Conservation (phyloP, 2,329 filamentous ascomycete genomes). For the Xylaria sp. region DNA sequence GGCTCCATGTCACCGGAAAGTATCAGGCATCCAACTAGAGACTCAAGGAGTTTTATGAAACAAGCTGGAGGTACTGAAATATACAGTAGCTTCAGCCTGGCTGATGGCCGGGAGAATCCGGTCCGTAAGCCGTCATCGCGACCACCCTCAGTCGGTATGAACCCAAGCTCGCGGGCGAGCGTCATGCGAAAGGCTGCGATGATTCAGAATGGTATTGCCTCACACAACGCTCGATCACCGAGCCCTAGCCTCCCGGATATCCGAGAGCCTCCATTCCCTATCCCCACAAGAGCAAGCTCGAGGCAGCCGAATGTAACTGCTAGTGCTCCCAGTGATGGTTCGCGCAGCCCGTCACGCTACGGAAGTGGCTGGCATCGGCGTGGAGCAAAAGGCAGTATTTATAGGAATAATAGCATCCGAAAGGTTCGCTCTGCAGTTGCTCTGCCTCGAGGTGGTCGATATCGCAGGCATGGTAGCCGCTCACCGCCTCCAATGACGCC, state of each 20-base stretch:
- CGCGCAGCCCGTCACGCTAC: constrained; percentile 76
- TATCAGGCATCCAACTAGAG: constrained; percentile 34
- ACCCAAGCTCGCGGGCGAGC: constrained; percentile 60
- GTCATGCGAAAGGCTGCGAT: constrained; percentile 82
- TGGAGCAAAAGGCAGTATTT: constrained; percentile 59
- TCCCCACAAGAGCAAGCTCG: constrained; percentile 89
- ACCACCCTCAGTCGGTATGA: constrained; percentile 50
- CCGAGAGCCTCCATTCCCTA: constrained; percentile 84
- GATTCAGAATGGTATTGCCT: constrained; percentile 81
- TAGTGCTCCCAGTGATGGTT: constrained; percentile 76
- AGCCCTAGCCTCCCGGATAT: constrained; percentile 73
- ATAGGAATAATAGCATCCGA: constrained; percentile 73
- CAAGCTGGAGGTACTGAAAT: constrained; percentile 55
- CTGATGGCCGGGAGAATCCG: constrained; percentile 46
- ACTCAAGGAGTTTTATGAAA: constrained; percentile 51
- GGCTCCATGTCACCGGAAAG: constrained; percentile 59
- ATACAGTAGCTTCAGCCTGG: constrained; percentile 58
- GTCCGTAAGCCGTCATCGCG: constrained; percentile 52
- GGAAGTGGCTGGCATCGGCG: constrained; percentile 68
- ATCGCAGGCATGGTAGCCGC: constrained; percentile 64
- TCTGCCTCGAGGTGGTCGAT: constrained; percentile 67
- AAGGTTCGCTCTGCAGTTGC: constrained; percentile 87
- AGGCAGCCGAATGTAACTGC: constrained; percentile 74
- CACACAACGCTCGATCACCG: constrained; percentile 71
- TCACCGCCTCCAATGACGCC: constrained; percentile 75